These are phyloP conservation scores for Magnolia changhungtana DNA, from an alignment of 164 flowering plant genomes.

Conservation along the genomic window DNA sequence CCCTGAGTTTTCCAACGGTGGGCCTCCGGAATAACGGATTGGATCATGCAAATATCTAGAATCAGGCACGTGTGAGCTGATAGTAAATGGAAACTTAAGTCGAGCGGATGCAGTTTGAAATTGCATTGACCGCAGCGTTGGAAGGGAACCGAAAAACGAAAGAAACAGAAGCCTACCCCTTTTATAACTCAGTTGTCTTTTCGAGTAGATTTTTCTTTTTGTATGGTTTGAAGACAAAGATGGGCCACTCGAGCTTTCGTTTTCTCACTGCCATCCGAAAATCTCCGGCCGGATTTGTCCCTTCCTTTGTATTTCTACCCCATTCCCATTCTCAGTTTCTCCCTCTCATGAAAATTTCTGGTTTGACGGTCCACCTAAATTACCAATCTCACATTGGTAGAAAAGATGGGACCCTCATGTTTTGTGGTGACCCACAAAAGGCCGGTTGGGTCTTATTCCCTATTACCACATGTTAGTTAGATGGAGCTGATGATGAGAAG, in stretches of 20 bases:
- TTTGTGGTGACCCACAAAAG: background rate
- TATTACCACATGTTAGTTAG: no score
- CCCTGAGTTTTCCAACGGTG: no score
- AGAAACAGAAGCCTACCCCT: background rate
- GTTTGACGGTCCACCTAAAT: no score
- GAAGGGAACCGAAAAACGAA: background rate
- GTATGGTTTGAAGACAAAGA: slow-evolving; percentile 5
- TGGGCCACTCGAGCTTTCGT: slow-evolving; percentile 14
- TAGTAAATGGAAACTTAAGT: no score
- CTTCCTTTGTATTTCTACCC: slow-evolving; percentile 1
- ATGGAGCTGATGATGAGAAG: no score
- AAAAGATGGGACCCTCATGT: background rate
- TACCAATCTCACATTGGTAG: no score
- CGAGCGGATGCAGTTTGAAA: no score
- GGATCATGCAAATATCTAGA: no score
- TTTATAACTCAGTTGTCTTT: background rate
- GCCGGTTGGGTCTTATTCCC: no score
- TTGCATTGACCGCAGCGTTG: background rate
- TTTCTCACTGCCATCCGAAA: slow-evolving; percentile 8
- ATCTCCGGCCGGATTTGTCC: slow-evolving; percentile 17
- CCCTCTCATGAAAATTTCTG: no score
- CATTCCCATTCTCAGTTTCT: background rate
- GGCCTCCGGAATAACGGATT: no score
- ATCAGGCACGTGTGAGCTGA: no score
- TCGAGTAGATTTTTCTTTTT: background rate